Percentiles rank a stretch among this genome's conserved stretches.
Evolutionary conservation across 2,329 filamentous ascomycete genomes (phyloP).

Genomic region (Colletotrichum sp.): DNA sequence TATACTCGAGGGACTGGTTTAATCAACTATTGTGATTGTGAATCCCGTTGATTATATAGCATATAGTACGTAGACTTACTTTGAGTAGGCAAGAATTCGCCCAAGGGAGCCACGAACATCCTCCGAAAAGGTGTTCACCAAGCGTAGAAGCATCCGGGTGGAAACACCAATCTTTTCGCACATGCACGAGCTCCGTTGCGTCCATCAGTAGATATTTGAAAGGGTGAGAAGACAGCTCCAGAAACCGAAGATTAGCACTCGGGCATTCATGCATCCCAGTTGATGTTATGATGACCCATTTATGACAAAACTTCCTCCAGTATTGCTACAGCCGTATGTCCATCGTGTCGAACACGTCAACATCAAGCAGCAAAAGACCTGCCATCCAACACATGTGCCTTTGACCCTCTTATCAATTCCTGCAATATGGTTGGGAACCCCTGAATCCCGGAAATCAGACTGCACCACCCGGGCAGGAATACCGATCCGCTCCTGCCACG

Average conservation of each 20-base stretch:
- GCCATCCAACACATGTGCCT: background rate
- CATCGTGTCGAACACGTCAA: accelerated
- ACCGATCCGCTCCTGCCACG: background rate
- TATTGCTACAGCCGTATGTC: no score
- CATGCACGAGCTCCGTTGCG: constrained; percentile 52
- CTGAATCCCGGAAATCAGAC: background rate
- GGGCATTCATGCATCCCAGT: background rate
- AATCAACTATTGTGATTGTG: background rate
- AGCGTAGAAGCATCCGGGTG: constrained; percentile 49
- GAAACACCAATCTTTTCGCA: constrained; percentile 52
- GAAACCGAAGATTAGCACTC: constrained; percentile 35
- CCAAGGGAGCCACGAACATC: constrained; percentile 45
- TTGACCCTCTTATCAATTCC: background rate
- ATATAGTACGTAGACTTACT: constrained; percentile 61
- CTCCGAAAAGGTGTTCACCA: constrained; percentile 57
- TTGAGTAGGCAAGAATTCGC: constrained; percentile 40
- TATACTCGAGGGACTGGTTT: background rate
- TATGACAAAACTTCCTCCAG: background rate
- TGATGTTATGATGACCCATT: background rate
- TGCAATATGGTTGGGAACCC: background rate
- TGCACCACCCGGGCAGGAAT: background rate
- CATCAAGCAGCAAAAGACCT: background rate
- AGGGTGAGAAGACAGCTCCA: constrained; percentile 22
- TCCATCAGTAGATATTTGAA: constrained; percentile 53
- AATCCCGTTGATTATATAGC: constrained; percentile 53